Base-by-base conservation (phyloP, 202 grass and related monocot genomes). In the Setaria italica region DNA sequence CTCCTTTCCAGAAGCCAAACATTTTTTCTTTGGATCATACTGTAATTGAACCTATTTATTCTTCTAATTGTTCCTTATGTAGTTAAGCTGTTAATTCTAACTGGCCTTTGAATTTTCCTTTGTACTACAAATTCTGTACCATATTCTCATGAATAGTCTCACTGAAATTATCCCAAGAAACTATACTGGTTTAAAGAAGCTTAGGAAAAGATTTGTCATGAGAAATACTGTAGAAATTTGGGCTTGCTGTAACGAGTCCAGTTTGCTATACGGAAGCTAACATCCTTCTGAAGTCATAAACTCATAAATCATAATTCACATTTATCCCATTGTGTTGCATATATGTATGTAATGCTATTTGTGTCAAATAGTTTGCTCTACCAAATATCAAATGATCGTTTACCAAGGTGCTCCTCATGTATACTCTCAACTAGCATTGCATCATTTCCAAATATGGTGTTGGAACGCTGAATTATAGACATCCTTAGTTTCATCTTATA, bases 71-170 rank as follows among this genome's bases (percentile, higher is more conserved):
- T 34, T 77, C 30, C 11, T 54, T 77, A 69, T 60, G 13, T 14
- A 39, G 20, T 84, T 83, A 29, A 3, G 35, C 49, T 34, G 32
- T 68, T 53, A 64, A 57, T 84, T 81, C 4, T 47, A 89, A 77
- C 34, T 41, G 6, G 33, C 43, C 62, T 35, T 1, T 81, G 19
- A 39, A 85, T 2, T 33, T 79, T 62, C 54, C 12, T 60, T 80
- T 30, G 5, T 46, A 50, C 50, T 76, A 81, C 54, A 75, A 69
- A 82, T 33, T 45, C 59, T 58, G 43, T 33, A 5, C 4, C 45
- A 74, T 67, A 57, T 48, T 68, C n/a, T 42, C 39, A 85, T 12
- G 48, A 66, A 57, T 54, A 54, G 49, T 51, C 46, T 29, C 7
- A 7, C 47, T 14, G 5, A 32, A 50, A 80, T 19, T 73, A 35